phyloP scores from a whole-genome alignment of 345 rosid genomes.

The Boechera stricta region DNA sequence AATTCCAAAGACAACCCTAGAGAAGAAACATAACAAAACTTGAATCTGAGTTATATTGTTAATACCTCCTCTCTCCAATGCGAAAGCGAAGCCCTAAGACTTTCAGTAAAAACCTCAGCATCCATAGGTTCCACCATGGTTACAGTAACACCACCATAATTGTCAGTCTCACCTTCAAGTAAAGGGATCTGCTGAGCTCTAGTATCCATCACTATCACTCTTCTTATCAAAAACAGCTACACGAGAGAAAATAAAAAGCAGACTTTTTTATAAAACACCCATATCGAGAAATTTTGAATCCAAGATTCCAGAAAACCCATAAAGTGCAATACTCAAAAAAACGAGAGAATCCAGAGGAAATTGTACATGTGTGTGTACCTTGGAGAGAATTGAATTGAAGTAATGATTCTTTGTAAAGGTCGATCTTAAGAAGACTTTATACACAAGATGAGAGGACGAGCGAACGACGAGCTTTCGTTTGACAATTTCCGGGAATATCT shows the following conservation, averaged over 20 bases:
- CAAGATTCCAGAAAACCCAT: not conserved
- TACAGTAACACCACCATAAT: constrained; percentile 59
- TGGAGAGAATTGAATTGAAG: not conserved
- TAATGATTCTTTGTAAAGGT: not conserved
- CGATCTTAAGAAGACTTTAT: not conserved
- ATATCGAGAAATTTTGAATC: not conserved
- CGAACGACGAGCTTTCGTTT: no score
- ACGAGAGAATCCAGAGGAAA: no score
- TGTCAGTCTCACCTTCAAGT: constrained; percentile 52
- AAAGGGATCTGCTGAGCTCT: constrained; percentile 40
- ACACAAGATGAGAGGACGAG: not conserved
- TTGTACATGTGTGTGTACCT: not conserved
- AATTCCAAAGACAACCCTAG: no score
- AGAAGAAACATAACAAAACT: not conserved
- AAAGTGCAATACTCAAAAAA: no score
- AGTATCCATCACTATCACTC: constrained; percentile 6
- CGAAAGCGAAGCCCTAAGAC: constrained; percentile 60
- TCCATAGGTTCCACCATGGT: constrained; percentile 55
- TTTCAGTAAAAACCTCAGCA: constrained; percentile 45
- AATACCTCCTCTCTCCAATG: constrained; percentile 64
- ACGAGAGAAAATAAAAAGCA: not conserved
- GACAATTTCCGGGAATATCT: no score
- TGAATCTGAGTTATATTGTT: not conserved
- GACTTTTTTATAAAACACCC: not conserved
- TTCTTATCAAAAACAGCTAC: not conserved